Base-by-base conservation (phyloP, 2,329 filamentous ascomycete genomes). In the Fusarium sp. region DNA sequence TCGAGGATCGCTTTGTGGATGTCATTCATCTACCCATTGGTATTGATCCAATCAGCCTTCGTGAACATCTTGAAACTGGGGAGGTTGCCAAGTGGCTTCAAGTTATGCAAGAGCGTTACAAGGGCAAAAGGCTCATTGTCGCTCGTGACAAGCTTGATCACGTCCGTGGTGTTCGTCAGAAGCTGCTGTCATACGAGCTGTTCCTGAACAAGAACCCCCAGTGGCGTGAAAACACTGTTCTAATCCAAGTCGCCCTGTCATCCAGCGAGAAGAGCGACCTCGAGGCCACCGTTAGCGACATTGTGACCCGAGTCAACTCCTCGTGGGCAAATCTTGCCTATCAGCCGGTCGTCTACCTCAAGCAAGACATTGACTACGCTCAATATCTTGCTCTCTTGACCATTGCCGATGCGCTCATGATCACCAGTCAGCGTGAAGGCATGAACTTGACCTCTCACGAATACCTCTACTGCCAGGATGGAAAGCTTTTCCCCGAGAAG, bases 361-460 rank as follows among this genome's bases (percentile, higher is more conserved):
- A 96, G 76, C 94, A 98, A 75, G 94, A 98, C 69, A 95, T 98
- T 57, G 89, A 91, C 54, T 97, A 96, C 72, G 82, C 91, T 0
- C 93, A 97, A 72, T 98, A 97, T 70, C 84, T 98, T n/a, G 94
- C 93, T 2, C 81, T 98, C 8, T 83, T 97, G 42, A 92, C 92
- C 4, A 89, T 96, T 48, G 95, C 94, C 2, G 93, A 98, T 77
- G 91, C 90, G 3, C 80, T 98, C 45, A 95, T 97, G 86, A 95
- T 98, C 70, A 96, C 94, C 3, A 96, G 92, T 72, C 87, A 98
- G 68, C 92, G 95, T 48, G 94, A 98, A 74, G 94, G 94, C 61
- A 98, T 98, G 95, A 98, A 97, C 73, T 78, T 98, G 52, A 97
- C 94, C 0, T 93, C 91, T 6, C 95, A 98, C 73, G 94, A 98